Evolutionary conservation across 306 rosid genomes (phyloP), one percentile per base, ranked within the genome.

Genomic region (Lathyrus tuberosus): DNA sequence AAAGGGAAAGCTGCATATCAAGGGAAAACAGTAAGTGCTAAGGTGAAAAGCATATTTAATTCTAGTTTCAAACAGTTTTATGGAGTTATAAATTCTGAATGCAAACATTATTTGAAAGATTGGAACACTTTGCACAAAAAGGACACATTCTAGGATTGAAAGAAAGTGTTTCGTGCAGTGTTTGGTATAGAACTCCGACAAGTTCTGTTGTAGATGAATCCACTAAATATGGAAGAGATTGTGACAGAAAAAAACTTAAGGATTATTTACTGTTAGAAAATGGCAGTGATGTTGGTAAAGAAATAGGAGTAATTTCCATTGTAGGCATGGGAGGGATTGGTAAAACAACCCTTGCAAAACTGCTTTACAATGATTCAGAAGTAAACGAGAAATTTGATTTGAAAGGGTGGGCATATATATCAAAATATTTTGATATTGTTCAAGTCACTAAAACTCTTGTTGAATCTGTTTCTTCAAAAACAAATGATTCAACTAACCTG

Each of bases 131-230:
- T 74, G 72, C 76, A 24, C 62, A 69, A 20, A 71, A 80, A 31
- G 81, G 81, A 67, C 63, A 77, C 15, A 66, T 74, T 4, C 61
- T 83, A 5, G 80, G 82, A 8, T 65, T 83, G 78, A 73, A 77
- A 57, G 63, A 64, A 67, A 69, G 65, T 82, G 59, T 4, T 69
- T 31, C 46, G 42, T 46, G 17, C 12, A 57, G 48, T 10, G 20
- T 68, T 5, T 70, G 75, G 67, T 12, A 18, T 18, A 44, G 67
- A 62, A 40, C 49, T 17, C 67, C 67, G 6, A 62, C 67, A 17
- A 76, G 82, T 46, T 80, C 82, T 22, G 72, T 83, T 77, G 76
- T 83, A 16, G 81, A 84, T 10, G 87, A 84, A 62, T 63, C 76
- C 17, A 40, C 72, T 60, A 79, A 74, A 8, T 73, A 37, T 70